A percentile compares a stretch with the other conserved stretches of the same genome.
phyloP scores from a whole-genome alignment of 2,329 filamentous ascomycete genomes.

The Fusarium sp. region DNA sequence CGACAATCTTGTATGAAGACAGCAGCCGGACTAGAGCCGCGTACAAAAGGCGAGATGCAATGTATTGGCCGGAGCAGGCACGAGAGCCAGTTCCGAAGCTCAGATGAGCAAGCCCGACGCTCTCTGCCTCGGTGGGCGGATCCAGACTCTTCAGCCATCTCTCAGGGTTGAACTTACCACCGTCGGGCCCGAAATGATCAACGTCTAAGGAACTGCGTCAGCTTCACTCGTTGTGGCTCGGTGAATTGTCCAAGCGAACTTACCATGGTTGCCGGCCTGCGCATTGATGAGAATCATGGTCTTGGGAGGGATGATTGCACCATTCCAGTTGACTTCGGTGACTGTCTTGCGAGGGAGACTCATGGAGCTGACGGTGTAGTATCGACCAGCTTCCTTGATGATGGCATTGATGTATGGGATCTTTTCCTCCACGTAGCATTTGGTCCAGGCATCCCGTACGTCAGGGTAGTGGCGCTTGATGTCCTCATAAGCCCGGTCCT shows the following conservation, averaged over 20 bases:
- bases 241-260: slow-evolving; percentile 7
- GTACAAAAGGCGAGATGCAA: slow-evolving; percentile 63
- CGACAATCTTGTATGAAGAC: slow-evolving; percentile 61
- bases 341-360: slow-evolving; percentile 64
- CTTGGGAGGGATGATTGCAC: slow-evolving; percentile 61
- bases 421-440: slow-evolving; percentile 58
- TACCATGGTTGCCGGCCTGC: slow-evolving; percentile 66
- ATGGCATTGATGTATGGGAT: slow-evolving; percentile 62
- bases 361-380: slow-evolving; percentile 66
- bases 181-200: slow-evolving; percentile 61
- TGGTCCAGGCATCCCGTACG: slow-evolving; percentile 59
- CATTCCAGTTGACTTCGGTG: slow-evolving; percentile 62
- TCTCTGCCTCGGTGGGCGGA: slow-evolving; percentile 49
- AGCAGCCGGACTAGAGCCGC: slow-evolving; percentile 61
- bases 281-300: slow-evolving; percentile 68
- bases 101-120: slow-evolving; percentile 53
- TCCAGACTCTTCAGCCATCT: slow-evolving; percentile 57
- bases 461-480: slow-evolving; percentile 62
- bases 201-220: slow-evolving; percentile 50
- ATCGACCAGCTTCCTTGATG: slow-evolving; percentile 64
- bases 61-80: slow-evolving; percentile 63
- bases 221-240: not conserved
- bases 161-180: slow-evolving; percentile 60
- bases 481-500: slow-evolving; percentile 64
- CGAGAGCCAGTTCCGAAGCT: slow-evolving; percentile 65